Evolutionary conservation across 805 yeast genomes (phyloP), one percentile per base, ranked within the genome.

Genomic region (Cyberlindnera meyerae): DNA sequence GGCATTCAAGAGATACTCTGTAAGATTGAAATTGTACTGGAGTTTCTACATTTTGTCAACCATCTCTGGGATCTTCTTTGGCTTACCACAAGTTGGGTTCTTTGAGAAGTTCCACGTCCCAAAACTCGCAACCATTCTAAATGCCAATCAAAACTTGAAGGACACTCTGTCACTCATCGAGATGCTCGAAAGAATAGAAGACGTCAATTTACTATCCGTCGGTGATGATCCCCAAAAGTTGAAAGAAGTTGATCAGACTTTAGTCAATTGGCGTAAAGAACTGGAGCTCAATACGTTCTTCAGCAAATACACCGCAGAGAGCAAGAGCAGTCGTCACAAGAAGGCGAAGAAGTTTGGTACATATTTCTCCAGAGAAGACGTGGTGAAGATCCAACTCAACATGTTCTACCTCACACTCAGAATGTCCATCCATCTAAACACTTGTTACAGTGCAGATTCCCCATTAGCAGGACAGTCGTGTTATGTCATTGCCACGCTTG

Each of bases 11-110:
- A 37, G 29, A 5, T 49, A 54, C 27, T 41, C 53, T 3, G 40
- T 48, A 16, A 48, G 72, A 43, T 48, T 68, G 26, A 68, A 66
- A 38, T 43, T 70, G 8, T 70, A 60, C 42, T 70, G 75, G 75
- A 61, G 65, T 38, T 63, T 57, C 40, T 57, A 58, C 27, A 59
- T 65, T n/a, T 47, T 68, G 18, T 43, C 49, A n/a, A 39, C 40
- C 11, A 30, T 49, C 13, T 40, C 57, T 27, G 34, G 43, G 25
- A 28, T 40, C 26, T 31, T 39, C 27, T 50, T 44, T 44, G 59
- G 59, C 7, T 33, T 52, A 26, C 51, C 56, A 27, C 50, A 49
- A 14, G 34, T 43, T 36, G 44, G 42, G 3, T 47, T 52, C 34
- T 51, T 51, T 18, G 46, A 46, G 8, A 39, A 43, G 17, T 42